phyloP scores from a whole-genome alignment of 768 basidiomycete species.

The Suillus subaureus region DNA sequence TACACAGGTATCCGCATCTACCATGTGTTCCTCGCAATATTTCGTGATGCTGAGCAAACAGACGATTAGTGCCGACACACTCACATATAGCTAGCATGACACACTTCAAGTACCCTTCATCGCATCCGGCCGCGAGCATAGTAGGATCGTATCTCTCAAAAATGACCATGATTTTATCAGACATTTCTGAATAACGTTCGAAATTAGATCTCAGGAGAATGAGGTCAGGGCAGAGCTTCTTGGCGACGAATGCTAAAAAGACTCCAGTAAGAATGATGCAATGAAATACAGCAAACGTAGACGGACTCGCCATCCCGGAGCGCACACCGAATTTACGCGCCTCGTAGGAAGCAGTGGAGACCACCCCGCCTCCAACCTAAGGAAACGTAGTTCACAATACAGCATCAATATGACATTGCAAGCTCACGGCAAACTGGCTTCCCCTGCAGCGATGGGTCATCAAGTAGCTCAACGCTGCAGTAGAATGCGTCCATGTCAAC shows the following conservation, averaged over 20 bases:
- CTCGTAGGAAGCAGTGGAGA: slow-evolving; percentile 91
- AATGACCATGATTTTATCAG: slow-evolving; percentile 68
- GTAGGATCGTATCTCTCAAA: slow-evolving; percentile 73
- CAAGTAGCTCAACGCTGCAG: slow-evolving; percentile 75
- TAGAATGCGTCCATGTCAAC: slow-evolving; percentile 97
- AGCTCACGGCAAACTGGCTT: slow-evolving; percentile 75
- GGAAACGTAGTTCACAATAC: slow-evolving; percentile 12
- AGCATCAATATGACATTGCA: background rate
- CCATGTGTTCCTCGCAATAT: slow-evolving; percentile 70
- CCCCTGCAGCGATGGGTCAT: slow-evolving; percentile 62
- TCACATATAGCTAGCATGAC: slow-evolving; percentile 20
- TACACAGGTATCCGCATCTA: slow-evolving; percentile 76
- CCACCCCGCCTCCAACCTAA: slow-evolving; percentile 79
- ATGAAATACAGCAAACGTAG: background rate
- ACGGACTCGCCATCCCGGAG: slow-evolving; percentile 90
- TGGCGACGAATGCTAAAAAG: slow-evolving; percentile 79
- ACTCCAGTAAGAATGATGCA: background rate
- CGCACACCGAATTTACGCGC: slow-evolving; percentile 89
- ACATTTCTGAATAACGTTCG: slow-evolving; percentile 69
- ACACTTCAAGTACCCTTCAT: slow-evolving; percentile 92
- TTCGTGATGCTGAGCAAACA: slow-evolving; percentile 65
- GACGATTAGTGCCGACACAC: slow-evolving; percentile 3
- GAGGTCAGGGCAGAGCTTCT: slow-evolving; percentile 90
- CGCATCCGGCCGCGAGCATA: slow-evolving; percentile 77
- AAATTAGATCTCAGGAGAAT: slow-evolving; percentile 65